Evolutionary conservation across 2,329 filamentous ascomycete genomes (phyloP).

Genomic region (Hansfordia pulvinata): DNA sequence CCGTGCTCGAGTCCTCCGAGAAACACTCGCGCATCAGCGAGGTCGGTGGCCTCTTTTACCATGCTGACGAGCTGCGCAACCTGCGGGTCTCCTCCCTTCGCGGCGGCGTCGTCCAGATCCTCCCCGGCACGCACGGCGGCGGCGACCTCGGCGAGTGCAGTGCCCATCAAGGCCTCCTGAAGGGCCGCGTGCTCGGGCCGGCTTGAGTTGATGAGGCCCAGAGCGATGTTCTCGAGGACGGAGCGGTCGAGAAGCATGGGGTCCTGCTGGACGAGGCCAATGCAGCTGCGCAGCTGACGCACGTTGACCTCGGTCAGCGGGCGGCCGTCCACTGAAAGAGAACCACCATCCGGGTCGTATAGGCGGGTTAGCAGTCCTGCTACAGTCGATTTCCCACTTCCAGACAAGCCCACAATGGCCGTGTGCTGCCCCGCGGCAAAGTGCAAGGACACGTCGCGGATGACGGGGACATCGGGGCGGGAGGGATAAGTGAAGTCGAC

Average conservation of each 20-base stretch:
- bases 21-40: slow-evolving; percentile 42
- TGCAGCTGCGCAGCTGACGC: slow-evolving; percentile 14
- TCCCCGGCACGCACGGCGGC: slow-evolving; percentile 35
- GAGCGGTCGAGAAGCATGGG: slow-evolving; percentile 18
- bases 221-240: slow-evolving; percentile 23
- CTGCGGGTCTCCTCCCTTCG: slow-evolving; percentile 25
- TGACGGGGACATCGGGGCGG: slow-evolving; percentile 18
- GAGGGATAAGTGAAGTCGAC: slow-evolving; percentile 24
- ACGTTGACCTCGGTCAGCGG: slow-evolving; percentile 34
- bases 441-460: slow-evolving; percentile 19
- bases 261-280: slow-evolving; percentile 20
- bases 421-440: slow-evolving; percentile 24
- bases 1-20: slow-evolving; percentile 32
- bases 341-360: slow-evolving; percentile 39
- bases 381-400: slow-evolving; percentile 34
- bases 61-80: slow-evolving; percentile 36
- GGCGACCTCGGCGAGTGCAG: slow-evolving; percentile 34
- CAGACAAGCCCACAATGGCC: slow-evolving; percentile 34
- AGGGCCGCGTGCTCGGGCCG: slow-evolving; percentile 19
- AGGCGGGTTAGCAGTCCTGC: slow-evolving; percentile 40
- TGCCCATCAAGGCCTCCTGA: slow-evolving; percentile 30
- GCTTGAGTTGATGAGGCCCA: slow-evolving; percentile 19
- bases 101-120: slow-evolving; percentile 28
- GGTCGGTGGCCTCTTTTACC: slow-evolving; percentile 32
- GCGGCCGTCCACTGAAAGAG: slow-evolving; percentile 30